These are phyloP conservation scores for Centrapalus pauciflorus DNA, from an alignment of 129 eudicot genomes.

Conservation along the genomic window DNA sequence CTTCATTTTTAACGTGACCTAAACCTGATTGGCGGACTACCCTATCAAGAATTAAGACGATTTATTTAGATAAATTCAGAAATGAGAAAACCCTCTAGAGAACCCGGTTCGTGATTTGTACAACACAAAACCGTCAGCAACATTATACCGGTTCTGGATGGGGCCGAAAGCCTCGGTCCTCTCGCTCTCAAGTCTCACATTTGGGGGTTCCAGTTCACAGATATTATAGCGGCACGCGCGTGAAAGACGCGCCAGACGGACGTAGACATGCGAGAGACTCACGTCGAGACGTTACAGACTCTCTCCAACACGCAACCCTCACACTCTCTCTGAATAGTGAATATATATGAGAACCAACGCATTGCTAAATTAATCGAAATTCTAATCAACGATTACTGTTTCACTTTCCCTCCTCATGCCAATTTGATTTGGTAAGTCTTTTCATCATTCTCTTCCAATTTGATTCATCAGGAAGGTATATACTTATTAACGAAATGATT, in stretches of 20 bases:
- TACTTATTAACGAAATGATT: not conserved
- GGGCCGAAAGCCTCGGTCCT: no score
- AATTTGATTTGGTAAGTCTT: conserved; percentile 20
- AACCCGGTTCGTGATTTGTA: no score
- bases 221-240: no score
- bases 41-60: no score
- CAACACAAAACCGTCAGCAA: no score
- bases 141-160: no score
- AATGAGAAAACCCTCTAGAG: no score
- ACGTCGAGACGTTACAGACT: conserved; percentile 45
- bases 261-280: conserved; percentile 55
- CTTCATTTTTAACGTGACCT: no score
- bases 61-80: no score
- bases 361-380: not conserved
- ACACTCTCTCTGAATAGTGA: conserved; percentile 13
- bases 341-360: not conserved
- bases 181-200: no score
- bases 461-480: not conserved
- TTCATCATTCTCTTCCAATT: not conserved
- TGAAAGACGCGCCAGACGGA: conserved; percentile 19
- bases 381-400: not conserved
- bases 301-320: conserved; percentile 59
- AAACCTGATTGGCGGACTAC: no score
- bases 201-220: no score
- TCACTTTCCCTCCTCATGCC: conserved; percentile 13